Conservation (phyloP, 306 rosid genomes). For the Inga oerstediana region DNA sequence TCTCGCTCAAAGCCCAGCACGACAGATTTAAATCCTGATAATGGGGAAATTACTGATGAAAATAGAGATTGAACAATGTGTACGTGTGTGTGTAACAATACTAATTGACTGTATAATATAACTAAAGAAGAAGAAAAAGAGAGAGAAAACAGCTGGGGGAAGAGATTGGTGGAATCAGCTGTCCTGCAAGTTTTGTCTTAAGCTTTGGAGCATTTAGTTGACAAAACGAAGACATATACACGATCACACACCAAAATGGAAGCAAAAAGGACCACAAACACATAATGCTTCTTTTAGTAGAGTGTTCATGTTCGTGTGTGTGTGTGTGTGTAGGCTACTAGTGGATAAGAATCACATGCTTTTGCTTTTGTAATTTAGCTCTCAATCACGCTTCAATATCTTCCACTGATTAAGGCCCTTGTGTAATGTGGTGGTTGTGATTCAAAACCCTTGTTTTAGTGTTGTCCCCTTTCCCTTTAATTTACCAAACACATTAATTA, state of each 20-base stretch:
- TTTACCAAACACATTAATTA: not conserved
- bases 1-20: too few species aligned
- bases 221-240: constrained; percentile 58
- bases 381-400: constrained; percentile 3
- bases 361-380: constrained; percentile 41
- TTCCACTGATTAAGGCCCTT: constrained; percentile 42
- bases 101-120: not conserved
- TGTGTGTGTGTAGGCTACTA: not conserved
- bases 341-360: constrained; percentile 53
- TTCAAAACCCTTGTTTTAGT: constrained; percentile 32
- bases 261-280: constrained; percentile 61
- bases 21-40: too few species aligned
- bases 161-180: constrained; percentile 49
- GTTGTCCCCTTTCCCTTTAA: constrained; percentile 25
- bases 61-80: too few species aligned
- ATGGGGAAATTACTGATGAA: too few species aligned
- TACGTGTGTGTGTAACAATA: not conserved
- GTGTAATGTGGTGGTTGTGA: constrained; percentile 49
- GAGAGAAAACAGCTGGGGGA: constrained; percentile 31
- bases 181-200: constrained; percentile 60
- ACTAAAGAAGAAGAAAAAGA: not conserved
- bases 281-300: not conserved
- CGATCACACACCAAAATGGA: constrained; percentile 44
- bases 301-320: not conserved
- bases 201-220: constrained; percentile 56